Evolutionary conservation across 225 moss, liverwort and hornwort species (phyloP), one percentile per base, ranked within the genome.

Genomic region (Sphagnum contortum): DNA sequence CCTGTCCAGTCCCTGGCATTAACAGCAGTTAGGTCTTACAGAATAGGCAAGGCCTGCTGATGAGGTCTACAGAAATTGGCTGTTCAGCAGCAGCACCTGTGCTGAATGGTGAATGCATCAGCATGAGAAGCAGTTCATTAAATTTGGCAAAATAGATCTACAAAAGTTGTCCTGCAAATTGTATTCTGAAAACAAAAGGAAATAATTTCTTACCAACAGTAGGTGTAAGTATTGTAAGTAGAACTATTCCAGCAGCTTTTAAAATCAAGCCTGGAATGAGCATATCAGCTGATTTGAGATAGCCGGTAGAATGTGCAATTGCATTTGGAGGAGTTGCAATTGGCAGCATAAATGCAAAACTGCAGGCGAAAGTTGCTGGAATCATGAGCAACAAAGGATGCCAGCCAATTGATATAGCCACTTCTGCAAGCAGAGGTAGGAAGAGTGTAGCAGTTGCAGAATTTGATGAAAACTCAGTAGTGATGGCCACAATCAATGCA

Each of bases 371-470:
- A 10, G 66, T 66, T 47, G 66, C 66, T 11, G 66, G 55, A 5
- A 66, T 57, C 66, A 66, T 66, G 55, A 84, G 80, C 57, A 81
- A 71, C 60, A 84, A 76, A 2, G 84, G 84, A 69, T 84, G 84
- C 3, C 75, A 45, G 68, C 73, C 68, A 67, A 84, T 68, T 0
- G 80, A 81, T 5, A 81, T 48, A 29, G 80, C 75, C 3, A 81
- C 73, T 71, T 84, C 80, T 5, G 84, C 84, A 50, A 84, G 4
- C 69, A 84, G 62, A 4, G 84, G 84, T 12, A 84, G 77, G 44
- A 84, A 84, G 68, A 84, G 75, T 14, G 80, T 84, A 51, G 84
- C 80, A 9, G 80, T 84, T 4, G 84, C 84, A 48, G 75, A 75
- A 70, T 84, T 84, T 8, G 84, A 81, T 4, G 80, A 73, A 59